Evolutionary conservation across 129 eudicot genomes (phyloP).

Genomic region (Flaveria bidentis): DNA sequence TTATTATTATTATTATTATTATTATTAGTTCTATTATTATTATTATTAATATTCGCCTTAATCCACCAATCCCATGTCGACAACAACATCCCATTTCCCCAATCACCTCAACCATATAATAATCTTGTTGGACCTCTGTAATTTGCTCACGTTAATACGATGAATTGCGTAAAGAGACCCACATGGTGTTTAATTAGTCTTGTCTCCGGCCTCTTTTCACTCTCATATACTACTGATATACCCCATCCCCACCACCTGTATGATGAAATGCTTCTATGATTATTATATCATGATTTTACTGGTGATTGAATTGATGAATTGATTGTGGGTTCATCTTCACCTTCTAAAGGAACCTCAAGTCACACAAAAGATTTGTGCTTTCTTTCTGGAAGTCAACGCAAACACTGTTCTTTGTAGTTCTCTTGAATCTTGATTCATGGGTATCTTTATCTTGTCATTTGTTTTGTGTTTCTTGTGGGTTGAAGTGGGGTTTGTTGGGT

Average conservation of each 20-base stretch:
- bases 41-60: neutral
- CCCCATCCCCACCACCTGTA: slow-evolving; percentile 19
- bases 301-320: neutral
- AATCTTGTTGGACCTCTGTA: slow-evolving; percentile 6
- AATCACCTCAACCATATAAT: slow-evolving; percentile 11
- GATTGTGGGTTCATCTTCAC: neutral
- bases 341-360: neutral
- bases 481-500: neutral
- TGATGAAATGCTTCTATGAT: slow-evolving; percentile 24
- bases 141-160: slow-evolving; percentile 22
- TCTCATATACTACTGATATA: neutral
- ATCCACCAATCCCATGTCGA: slow-evolving; percentile 30
- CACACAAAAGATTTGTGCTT: neutral
- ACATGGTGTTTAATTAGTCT: slow-evolving; percentile 17
- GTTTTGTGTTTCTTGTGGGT: neutral
- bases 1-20: neutral
- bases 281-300: neutral
- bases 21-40: neutral
- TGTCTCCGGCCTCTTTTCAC: slow-evolving; percentile 10
- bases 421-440: slow-evolving; percentile 6
- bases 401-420: neutral
- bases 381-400: slow-evolving; percentile 25
- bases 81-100: slow-evolving; percentile 19
- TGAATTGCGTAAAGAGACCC: neutral
- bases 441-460: neutral